These are phyloP conservation scores for Rosellinia necatrix DNA, from an alignment of 2,329 filamentous ascomycete genomes.

Conservation along the genomic window DNA sequence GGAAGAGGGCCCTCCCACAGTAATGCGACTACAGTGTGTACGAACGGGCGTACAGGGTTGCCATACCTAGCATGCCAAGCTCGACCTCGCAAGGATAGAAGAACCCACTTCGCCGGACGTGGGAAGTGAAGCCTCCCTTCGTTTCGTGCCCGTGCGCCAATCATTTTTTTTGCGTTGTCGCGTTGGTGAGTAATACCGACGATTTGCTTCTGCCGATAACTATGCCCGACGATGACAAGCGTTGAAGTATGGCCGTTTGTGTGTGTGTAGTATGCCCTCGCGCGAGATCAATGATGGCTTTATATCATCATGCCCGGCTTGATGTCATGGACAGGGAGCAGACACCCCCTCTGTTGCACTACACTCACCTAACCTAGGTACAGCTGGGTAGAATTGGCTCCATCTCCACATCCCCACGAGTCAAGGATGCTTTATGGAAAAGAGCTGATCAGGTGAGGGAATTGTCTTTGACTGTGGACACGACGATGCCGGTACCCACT, in stretches of 20 bases:
- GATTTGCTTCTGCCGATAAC: not conserved
- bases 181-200: not conserved
- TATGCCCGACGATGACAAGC: not conserved
- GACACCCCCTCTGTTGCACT: not conserved
- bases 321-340: not conserved
- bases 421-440: constrained; percentile 17
- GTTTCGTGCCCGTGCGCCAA: not conserved
- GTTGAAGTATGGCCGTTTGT: constrained; percentile 1
- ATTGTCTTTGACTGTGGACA: constrained; percentile 3
- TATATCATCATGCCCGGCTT: not conserved
- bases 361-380: no score
- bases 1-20: not conserved
- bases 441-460: constrained; percentile 16
- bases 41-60: no score
- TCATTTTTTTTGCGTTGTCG: not conserved
- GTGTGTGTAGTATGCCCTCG: not conserved
- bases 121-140: constrained; percentile 1
- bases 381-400: not conserved
- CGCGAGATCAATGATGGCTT: not conserved
- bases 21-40: not conserved
- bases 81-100: constrained; percentile 2
- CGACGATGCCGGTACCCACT: constrained; percentile 6
- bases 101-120: not conserved
- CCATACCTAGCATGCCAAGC: not conserved
- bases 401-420: constrained; percentile 18